Evolutionary conservation across 2,329 filamentous ascomycete species (phyloP), one percentile per base, ranked within the genome.

Genomic region (Lecanicillium sp.): DNA sequence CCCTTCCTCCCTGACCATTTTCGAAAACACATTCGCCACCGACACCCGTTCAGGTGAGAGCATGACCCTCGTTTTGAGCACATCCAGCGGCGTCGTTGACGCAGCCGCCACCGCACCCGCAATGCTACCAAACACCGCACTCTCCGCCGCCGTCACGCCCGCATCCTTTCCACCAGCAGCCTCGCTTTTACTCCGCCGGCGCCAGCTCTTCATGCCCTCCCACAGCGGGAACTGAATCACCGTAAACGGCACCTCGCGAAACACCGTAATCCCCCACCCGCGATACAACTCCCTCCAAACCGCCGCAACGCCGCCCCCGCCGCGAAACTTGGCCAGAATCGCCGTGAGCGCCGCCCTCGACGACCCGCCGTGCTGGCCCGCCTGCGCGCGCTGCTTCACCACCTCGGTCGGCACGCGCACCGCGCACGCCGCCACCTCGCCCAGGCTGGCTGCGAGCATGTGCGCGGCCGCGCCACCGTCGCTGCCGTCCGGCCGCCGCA

Each of bases 1-100:
- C 2, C 85, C 84, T 45, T 79, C 74, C 40, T 81, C 72, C 35
- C 62, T 65, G 54, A 80, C 65, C 42, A 96, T 84, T 15, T 70
- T 65, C 37, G 65, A 67, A 46, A 90, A 66, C 44, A 95, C 69
- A 4, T 61, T 58, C 25, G 65, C 58, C 46, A 79, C 72, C 11
- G 69, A 74, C 57, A 75, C 76, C 50, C 69, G 77, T 67, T 81
- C 77, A 53, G 78, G 74, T 12, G 85, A 83, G 49, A 98, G 68
- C 92, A 98, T 98, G 62, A 97, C 82, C 47, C 92, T 72, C 47
- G 92, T 98, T 77, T 98, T 98, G 49, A 98, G 70, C 45, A 98
- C 92, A 63, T 98, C 92, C 46, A 98, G 65, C 29, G 92, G 92
- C 37, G 92, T 98, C 17, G 92, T 98, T 43, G 90, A 58, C 0